Percentiles rank a stretch among this genome's conserved stretches.
Conservation (phyloP, 2,329 filamentous ascomycete species). For the Cytospora piceae region DNA sequence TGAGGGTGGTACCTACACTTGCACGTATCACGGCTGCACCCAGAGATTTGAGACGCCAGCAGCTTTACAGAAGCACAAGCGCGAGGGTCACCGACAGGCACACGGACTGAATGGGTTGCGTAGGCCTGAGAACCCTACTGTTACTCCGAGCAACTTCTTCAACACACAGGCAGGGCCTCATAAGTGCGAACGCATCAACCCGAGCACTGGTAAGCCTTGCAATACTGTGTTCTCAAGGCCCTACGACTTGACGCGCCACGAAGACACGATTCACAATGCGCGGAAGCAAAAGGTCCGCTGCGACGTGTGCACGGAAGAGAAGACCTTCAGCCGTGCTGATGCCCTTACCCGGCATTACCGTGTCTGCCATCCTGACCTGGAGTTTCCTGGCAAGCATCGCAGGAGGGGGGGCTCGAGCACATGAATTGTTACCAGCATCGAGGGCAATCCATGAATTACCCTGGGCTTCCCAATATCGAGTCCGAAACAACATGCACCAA, state of each 20-base stretch:
- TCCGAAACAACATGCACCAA: neutral
- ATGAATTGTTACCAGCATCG: neutral
- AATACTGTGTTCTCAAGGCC: slow-evolving; percentile 92
- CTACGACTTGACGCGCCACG: slow-evolving; percentile 94
- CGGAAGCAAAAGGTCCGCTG: slow-evolving; percentile 95
- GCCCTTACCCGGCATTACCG: slow-evolving; percentile 92
- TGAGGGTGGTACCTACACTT: slow-evolving; percentile 90
- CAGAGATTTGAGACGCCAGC: slow-evolving; percentile 85
- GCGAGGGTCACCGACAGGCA: slow-evolving; percentile 85
- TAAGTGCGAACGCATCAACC: slow-evolving; percentile 90
- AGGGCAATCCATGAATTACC: neutral
- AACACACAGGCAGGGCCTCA: slow-evolving; percentile 94
- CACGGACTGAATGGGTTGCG: slow-evolving; percentile 51
- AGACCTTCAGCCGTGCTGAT: slow-evolving; percentile 95
- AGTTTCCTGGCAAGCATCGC: slow-evolving; percentile 70
- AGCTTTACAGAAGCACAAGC: slow-evolving; percentile 92
- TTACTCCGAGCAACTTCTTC: slow-evolving; percentile 53
- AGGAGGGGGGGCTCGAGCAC: slow-evolving; percentile 39
- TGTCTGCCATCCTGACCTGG: slow-evolving; percentile 88
- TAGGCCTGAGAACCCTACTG: slow-evolving; percentile 44
- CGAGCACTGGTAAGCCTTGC: slow-evolving; percentile 92
- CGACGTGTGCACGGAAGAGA: slow-evolving; percentile 90
- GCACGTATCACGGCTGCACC: slow-evolving; percentile 90
- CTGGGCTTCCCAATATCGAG: neutral
- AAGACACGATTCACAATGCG: slow-evolving; percentile 96